Base-by-base conservation (phyloP, 2,329 filamentous ascomycete genomes). In the Aureobasidium sp. region DNA sequence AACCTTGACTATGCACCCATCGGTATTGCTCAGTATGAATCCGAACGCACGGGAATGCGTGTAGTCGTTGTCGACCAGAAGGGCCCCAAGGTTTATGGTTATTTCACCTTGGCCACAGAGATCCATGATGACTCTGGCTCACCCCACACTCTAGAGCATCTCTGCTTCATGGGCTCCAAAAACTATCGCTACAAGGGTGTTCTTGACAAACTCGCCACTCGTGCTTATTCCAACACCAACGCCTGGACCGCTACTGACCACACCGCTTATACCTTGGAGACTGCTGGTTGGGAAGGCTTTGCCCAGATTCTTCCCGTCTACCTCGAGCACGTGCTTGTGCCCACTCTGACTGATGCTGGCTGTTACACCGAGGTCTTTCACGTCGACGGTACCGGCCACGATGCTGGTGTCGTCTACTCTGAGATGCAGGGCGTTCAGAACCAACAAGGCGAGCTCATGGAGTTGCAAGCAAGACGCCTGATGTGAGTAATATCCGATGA, bases 391-490 rank as follows among this genome's bases (percentile, higher is more conserved):
- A 85, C 89, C 66, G 94, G 94, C 60, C 88, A 97, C 64, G 94
- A 99, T 80, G 94, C 94, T 43, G 94, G 78, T 68, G 69, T 69
- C 8, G 94, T 99, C 9, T 99, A 99, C 74, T 96, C 93, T 0
- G 94, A 99, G 75, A 99, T 99, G 94, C 94, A 99, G 74, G 94
- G 87, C 25, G 85, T 96, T 2, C 89, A 97, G 70, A 95, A 95
- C 70, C 86, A 84, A 57, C 86, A 88, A 65, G 79, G 81, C 8
- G 90, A 96, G 71, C 83, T 97, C 61, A 96, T 97, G 83, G 90
- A 96, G 65, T 79, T 96, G 61, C 83, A 84, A 65, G 87, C 90
- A 57, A 86, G 89, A 42, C 84, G 89, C 2, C 77, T 94, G 46
- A 78, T 96, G 37, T 60, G 11, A 54, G 58, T 54, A 19, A 21